phyloP scores from a whole-genome alignment of 2,329 filamentous ascomycete genomes.

The Fusarium praegraminearum region DNA sequence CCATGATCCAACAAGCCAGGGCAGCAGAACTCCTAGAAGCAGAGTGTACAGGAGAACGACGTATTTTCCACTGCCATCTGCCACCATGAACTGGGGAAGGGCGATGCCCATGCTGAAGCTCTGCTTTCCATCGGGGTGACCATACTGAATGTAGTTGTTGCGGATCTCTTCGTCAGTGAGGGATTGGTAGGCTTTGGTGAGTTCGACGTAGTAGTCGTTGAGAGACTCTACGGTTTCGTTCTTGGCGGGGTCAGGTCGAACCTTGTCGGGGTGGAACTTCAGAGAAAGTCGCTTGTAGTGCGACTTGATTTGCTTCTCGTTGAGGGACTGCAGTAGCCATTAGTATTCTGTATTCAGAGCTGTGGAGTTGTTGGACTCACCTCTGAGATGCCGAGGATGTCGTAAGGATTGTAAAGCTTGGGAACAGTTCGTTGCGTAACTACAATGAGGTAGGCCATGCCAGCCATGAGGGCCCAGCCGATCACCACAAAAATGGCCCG shows the following conservation, averaged over 20 bases:
- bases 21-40: conserved; percentile 88
- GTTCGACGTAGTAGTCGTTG: conserved; percentile 90
- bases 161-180: conserved; percentile 97
- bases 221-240: conserved; percentile 89
- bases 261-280: conserved; percentile 93
- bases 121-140: conserved; percentile 97
- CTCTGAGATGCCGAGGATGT: conserved; percentile 88
- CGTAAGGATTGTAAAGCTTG: conserved; percentile 97
- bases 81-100: conserved; percentile 90
- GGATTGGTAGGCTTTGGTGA: conserved; percentile 98
- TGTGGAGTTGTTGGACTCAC: conserved; percentile 59
- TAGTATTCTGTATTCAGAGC: conserved; percentile 9
- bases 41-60: conserved; percentile 90
- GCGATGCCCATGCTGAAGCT: conserved; percentile 98
- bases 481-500: conserved; percentile 78
- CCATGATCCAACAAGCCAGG: conserved; percentile 95
- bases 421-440: conserved; percentile 77
- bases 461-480: conserved; percentile 87
- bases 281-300: conserved; percentile 89
- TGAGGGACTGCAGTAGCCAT: conserved; percentile 69
- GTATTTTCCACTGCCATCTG: conserved; percentile 95
- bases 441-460: conserved; percentile 91
- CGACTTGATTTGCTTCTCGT: conserved; percentile 91
- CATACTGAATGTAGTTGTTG: conserved; percentile 96
- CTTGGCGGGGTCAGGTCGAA: conserved; percentile 82